phyloP scores from a whole-genome alignment of 1,284 basidiomycete genomes.

The Laetiporus sulphureus region DNA sequence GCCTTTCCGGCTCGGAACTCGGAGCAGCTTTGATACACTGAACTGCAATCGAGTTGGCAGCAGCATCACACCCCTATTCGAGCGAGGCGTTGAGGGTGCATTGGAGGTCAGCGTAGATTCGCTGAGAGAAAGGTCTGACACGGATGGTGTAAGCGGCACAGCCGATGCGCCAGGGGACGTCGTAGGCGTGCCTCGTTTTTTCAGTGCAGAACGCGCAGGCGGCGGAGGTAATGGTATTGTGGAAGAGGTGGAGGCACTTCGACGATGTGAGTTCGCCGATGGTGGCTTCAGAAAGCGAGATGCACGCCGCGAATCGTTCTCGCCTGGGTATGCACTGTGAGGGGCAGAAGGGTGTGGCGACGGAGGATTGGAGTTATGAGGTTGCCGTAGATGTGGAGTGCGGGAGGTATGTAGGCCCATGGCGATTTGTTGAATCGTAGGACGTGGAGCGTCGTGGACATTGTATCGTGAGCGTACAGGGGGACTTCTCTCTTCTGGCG shows the following conservation, averaged over 20 bases:
- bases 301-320: no score
- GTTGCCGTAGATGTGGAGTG: slow-evolving; percentile 56
- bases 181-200: slow-evolving; percentile 35
- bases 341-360: no score
- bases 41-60: slow-evolving; percentile 26
- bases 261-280: slow-evolving; percentile 21
- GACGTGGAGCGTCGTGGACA: slow-evolving; percentile 39
- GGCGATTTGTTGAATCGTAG: slow-evolving; percentile 65
- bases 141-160: slow-evolving; percentile 32
- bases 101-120: slow-evolving; percentile 39
- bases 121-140: slow-evolving; percentile 33
- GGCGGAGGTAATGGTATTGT: slow-evolving; percentile 36
- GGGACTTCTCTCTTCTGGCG: slow-evolving; percentile 38
- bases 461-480: slow-evolving; percentile 33
- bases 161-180: slow-evolving; percentile 26
- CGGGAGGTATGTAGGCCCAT: slow-evolving; percentile 71
- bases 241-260: slow-evolving; percentile 22
- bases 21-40: slow-evolving; percentile 45
- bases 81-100: slow-evolving; percentile 29
- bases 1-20: slow-evolving; percentile 17
- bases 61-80: slow-evolving; percentile 30
- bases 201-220: slow-evolving; percentile 56
- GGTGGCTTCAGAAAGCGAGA: no score
- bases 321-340: no score
- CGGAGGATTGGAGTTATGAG: slow-evolving; percentile 17